Evolutionary conservation across 2,329 filamentous ascomycete species (phyloP), one percentile per base, ranked within the genome.

Genomic region (Venturia asperata): DNA sequence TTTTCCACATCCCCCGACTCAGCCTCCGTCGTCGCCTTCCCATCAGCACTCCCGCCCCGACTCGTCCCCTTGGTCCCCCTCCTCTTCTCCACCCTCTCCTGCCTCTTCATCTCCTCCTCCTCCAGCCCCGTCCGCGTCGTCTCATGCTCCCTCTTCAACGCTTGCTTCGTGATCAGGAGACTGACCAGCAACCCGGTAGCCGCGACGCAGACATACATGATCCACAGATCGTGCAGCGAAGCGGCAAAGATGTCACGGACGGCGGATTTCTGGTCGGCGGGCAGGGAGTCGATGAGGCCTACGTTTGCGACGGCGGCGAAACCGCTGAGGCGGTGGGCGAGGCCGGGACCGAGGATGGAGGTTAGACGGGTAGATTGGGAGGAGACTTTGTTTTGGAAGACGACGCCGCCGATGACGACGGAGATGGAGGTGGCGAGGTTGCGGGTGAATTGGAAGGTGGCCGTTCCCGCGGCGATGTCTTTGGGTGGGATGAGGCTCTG

Each of bases 311-410:
- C 79, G 61, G 86, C 82, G 66, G 80, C 79, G 68, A 76, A 73
- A 17, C 85, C 84, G 5, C 82, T 80, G 3, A 88, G 77, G 56
- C 77, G 69, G 5, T 70, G 68, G 0, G 83, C 83, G 1, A 80
- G 73, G 4, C 80, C 70, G 0, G 76, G 74, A 0, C 81, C 81
- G 0, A 88, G 77, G 13, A 79, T 74, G 37, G 73, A 68, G 30
- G 76, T 72, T 52, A 87, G 77, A 1, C 69, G 70, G 5, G 74
- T 71, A 27, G 78, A 77, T 69, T 84, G 80, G 63, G 76, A 78
- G 69, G 83, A 74, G 84, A 89, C 87, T 65, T 80, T 77, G 71
- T 90, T 90, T 74, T 89, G 85, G 76, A 91, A 90, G 39, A 91
- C 82, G 58, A 89, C 86, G 24, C 87, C 85, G 21, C 88, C 88